These are phyloP conservation scores for Aspergillus novoparasiticus DNA, from an alignment of 2,329 filamentous ascomycete species.

Conservation along the genomic window DNA sequence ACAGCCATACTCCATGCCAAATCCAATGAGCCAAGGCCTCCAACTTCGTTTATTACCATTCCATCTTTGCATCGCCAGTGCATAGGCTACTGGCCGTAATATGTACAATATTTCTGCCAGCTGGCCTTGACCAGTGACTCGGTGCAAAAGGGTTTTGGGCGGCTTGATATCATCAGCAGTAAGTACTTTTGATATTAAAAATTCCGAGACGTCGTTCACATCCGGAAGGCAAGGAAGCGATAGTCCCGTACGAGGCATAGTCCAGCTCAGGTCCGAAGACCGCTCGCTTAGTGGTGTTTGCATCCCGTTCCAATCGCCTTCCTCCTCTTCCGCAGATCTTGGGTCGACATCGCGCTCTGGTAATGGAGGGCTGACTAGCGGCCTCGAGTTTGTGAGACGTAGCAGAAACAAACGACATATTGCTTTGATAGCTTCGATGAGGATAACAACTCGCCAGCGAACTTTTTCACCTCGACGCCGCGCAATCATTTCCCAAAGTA, in stretches of 20 bases:
- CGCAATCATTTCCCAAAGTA: constrained; percentile 96
- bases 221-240: constrained; percentile 81
- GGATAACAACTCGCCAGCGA: constrained; percentile 83
- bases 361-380: constrained; percentile 78
- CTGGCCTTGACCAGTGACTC: constrained; percentile 70
- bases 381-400: constrained; percentile 78
- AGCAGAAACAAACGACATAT: constrained; percentile 79
- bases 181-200: constrained; percentile 85
- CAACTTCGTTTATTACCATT: constrained; percentile 75
- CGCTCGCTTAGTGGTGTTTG: constrained; percentile 46
- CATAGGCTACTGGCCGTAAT: constrained; percentile 83
- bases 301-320: constrained; percentile 50
- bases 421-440: constrained; percentile 85
- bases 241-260: constrained; percentile 91
- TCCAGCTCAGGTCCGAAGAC: constrained; percentile 63
- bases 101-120: constrained; percentile 91
- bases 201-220: constrained; percentile 78
- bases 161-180: constrained; percentile 97
- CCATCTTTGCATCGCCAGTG: constrained; percentile 74
- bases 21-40: constrained; percentile 87
- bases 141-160: constrained; percentile 81
- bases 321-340: constrained; percentile 55
- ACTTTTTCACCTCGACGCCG: constrained; percentile 78
- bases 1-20: constrained; percentile 83
- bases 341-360: constrained; percentile 83